Conservation (phyloP, 2,329 filamentous ascomycete genomes). For the Cladorrhinum sp. region DNA sequence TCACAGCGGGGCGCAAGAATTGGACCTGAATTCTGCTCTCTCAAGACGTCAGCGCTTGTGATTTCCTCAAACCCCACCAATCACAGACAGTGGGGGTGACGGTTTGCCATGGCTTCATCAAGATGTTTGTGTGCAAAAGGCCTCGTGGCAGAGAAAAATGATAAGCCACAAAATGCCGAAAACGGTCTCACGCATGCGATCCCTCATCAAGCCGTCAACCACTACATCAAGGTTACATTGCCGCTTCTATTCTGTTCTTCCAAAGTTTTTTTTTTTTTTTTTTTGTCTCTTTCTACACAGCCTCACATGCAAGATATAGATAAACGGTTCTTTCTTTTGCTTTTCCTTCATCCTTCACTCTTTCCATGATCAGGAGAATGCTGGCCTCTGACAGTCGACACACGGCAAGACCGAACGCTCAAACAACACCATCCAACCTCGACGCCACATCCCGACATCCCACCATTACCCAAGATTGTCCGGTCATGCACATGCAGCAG, state of each 20-base stretch:
- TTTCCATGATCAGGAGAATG: not conserved
- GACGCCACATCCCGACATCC: slow-evolving; percentile 10
- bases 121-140: not conserved
- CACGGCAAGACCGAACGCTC: not conserved
- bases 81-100: not conserved
- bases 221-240: slow-evolving; percentile 7
- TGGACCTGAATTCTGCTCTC: not conserved
- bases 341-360: slow-evolving; percentile 1
- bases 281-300: not conserved
- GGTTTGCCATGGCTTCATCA: not conserved
- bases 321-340: not conserved
- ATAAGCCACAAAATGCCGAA: not conserved
- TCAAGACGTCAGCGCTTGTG: not conserved
- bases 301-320: not conserved
- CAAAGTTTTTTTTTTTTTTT: not conserved
- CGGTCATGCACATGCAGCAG: not conserved
- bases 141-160: not conserved
- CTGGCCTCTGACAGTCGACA: no score
- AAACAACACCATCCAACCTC: not conserved
- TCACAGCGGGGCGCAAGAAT: slow-evolving; percentile 10
- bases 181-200: not conserved
- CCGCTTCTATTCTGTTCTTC: not conserved
- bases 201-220: not conserved
- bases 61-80: not conserved
- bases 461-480: slow-evolving; percentile 17